Evolutionary conservation across 164 flowering plant species (phyloP).

Genomic region (Kalanchoe fedtschenkoi): DNA sequence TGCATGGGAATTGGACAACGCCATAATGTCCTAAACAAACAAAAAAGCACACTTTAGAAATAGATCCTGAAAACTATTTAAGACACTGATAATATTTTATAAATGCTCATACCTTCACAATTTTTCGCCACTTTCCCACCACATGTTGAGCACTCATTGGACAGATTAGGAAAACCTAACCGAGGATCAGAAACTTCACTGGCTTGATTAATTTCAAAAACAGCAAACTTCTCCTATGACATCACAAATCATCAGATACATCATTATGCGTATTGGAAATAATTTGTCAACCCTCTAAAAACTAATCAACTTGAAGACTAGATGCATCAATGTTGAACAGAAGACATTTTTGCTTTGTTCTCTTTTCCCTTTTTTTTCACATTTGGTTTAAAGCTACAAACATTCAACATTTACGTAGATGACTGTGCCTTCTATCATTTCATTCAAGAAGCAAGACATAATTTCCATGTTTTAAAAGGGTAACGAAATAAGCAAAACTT

Average conservation of each 20-base stretch:
- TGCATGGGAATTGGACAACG: conserved; percentile 38
- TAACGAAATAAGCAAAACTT: too few relatives aligned
- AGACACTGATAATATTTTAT: neutral
- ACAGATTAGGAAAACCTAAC: conserved; percentile 63
- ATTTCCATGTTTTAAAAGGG: too few relatives aligned
- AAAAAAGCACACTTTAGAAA: neutral
- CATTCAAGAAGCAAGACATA: too few relatives aligned
- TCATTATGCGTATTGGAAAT: neutral
- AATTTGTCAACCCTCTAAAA: too few relatives aligned
- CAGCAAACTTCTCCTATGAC: conserved; percentile 45
- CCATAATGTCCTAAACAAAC: conserved; percentile 74
- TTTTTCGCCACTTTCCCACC: conserved; percentile 30
- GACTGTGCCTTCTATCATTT: too few relatives aligned
- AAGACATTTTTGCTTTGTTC: too few relatives aligned
- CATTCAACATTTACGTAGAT: too few relatives aligned
- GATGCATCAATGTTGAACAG: too few relatives aligned
- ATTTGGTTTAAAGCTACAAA: too few relatives aligned
- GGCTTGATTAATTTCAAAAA: conserved; percentile 21
- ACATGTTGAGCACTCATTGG: conserved; percentile 56
- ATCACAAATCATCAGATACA: neutral
- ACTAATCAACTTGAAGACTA: too few relatives aligned
- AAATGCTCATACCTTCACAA: conserved; percentile 55
- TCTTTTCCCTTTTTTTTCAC: too few relatives aligned
- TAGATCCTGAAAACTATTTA: neutral
- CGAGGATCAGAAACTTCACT: conserved; percentile 57